Conservation (phyloP, 2,329 filamentous ascomycete genomes). For the Phyllosticta capitalensis region DNA sequence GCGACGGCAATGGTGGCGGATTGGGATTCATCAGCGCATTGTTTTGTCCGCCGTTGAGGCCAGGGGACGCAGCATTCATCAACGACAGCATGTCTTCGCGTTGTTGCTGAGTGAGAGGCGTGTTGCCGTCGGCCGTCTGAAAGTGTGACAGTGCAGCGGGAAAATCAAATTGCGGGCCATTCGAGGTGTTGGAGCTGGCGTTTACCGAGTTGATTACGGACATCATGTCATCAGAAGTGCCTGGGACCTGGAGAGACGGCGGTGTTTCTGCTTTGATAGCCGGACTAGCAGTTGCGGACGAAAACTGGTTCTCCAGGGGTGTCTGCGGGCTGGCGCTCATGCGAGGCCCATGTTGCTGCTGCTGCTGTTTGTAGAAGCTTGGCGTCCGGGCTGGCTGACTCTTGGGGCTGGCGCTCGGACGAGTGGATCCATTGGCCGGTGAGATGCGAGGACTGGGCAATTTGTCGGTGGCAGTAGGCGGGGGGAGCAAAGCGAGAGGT, state of each 20-base stretch:
- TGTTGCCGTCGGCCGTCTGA: slow-evolving; percentile 36
- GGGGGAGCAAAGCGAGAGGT: slow-evolving; percentile 29
- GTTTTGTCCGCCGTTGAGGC: slow-evolving; percentile 27
- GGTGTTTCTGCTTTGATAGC: slow-evolving; percentile 35
- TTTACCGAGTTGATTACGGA: slow-evolving; percentile 38
- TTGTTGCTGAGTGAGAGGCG: slow-evolving; percentile 38
- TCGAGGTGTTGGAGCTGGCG: slow-evolving; percentile 31
- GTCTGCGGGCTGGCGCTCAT: slow-evolving; percentile 7
- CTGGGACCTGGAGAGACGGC: slow-evolving; percentile 25
- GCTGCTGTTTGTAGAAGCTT: slow-evolving; percentile 6
- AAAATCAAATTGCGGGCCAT: slow-evolving; percentile 34
- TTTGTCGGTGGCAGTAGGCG: slow-evolving; percentile 21
- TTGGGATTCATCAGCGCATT: slow-evolving; percentile 49
- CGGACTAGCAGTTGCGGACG: slow-evolving; percentile 13
- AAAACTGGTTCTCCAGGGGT: slow-evolving; percentile 3
- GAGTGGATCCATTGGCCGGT: background rate
- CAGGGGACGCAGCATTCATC: slow-evolving; percentile 32
- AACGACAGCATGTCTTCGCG: slow-evolving; percentile 38
- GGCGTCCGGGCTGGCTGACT: slow-evolving; percentile 1
- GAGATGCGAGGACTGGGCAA: slow-evolving; percentile 4
- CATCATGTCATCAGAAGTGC: slow-evolving; percentile 39
- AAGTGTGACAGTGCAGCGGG: slow-evolving; percentile 38
- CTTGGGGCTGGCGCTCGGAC: background rate
- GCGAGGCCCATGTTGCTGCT: background rate
- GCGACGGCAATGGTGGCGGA: slow-evolving; percentile 44